Conservation (phyloP, 2,329 filamentous ascomycete genomes). For the Penicillium sp. region DNA sequence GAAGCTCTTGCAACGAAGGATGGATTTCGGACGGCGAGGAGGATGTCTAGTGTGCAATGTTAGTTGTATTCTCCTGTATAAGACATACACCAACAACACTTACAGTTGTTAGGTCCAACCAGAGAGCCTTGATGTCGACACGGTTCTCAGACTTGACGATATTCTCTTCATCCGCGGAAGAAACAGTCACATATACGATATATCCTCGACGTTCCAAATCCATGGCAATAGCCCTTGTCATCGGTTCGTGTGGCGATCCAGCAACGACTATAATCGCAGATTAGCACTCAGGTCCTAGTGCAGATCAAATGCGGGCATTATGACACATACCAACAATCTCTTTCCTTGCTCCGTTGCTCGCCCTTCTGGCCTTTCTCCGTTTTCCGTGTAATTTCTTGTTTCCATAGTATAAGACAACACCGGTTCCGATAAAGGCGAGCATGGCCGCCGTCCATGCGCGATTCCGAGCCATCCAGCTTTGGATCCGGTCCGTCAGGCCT, state of each 20-base stretch:
- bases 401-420: conserved; percentile 56
- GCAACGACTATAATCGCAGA: conserved; percentile 64
- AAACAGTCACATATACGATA: conserved; percentile 87
- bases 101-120: conserved; percentile 68
- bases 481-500: conserved; percentile 54
- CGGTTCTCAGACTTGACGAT: conserved; percentile 73
- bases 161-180: conserved; percentile 79
- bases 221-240: conserved; percentile 77
- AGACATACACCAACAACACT: conserved; percentile 6
- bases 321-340: conserved; percentile 66
- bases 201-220: conserved; percentile 91
- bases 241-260: conserved; percentile 78
- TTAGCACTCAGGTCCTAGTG: conserved; percentile 13
- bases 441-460: conserved; percentile 70
- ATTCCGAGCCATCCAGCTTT: conserved; percentile 71
- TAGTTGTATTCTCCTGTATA: neutral
- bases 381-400: conserved; percentile 59
- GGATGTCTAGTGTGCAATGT: conserved; percentile 51
- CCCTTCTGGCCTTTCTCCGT: conserved; percentile 73
- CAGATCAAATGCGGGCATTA: conserved; percentile 9
- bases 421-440: conserved; percentile 67
- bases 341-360: conserved; percentile 76
- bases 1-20: conserved; percentile 69
- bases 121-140: conserved; percentile 76
- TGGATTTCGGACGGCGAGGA: conserved; percentile 56